Evolutionary conservation across 768 basidiomycete genomes (phyloP).

Genomic region (Suillus americanus): DNA sequence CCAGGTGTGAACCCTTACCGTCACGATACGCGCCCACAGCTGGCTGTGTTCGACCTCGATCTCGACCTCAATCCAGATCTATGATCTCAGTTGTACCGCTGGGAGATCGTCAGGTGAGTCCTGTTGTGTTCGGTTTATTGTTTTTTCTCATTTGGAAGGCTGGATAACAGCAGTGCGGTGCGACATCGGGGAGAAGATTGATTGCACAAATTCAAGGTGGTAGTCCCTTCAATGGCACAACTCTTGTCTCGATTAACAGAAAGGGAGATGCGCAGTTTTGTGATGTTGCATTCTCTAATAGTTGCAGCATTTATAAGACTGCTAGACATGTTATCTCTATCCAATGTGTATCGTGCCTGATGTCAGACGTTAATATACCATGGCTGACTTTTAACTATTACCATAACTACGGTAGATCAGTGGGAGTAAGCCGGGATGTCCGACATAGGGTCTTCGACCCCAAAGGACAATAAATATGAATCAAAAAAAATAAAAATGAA

Average conservation of each 20-base stretch:
- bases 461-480: no score
- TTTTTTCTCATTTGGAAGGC: neutral
- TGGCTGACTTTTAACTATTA: neutral
- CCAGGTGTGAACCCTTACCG: conserved; percentile 69
- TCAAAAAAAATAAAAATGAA: no score
- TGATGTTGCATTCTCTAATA: neutral
- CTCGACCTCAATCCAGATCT: conserved; percentile 84
- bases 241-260: neutral
- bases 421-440: no score
- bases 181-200: neutral
- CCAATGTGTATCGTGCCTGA: neutral
- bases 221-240: neutral
- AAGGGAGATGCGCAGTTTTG: neutral
- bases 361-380: neutral
- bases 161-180: neutral
- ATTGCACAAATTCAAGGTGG: neutral
- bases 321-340: neutral
- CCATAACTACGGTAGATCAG: no score
- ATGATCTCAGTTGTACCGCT: conserved; percentile 25
- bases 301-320: neutral
- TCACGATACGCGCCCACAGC: conserved; percentile 62
- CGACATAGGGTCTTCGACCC: no score
- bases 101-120: neutral
- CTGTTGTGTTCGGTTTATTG: neutral
- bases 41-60: conserved; percentile 75